Evolutionary conservation across 805 yeast genomes (phyloP).

Genomic region (Torulaspora quercuum): DNA sequence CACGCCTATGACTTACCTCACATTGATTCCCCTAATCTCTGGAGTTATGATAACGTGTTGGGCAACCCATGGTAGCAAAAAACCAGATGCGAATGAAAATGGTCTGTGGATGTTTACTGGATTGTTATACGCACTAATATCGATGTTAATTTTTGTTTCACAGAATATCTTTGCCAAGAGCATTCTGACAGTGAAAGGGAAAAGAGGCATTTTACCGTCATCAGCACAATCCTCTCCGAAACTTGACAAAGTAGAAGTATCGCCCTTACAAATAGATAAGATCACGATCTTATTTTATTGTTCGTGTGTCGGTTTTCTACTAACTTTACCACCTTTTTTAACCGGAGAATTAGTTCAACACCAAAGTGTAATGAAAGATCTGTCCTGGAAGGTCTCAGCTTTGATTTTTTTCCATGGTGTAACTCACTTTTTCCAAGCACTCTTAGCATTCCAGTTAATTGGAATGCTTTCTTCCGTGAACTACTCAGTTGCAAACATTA

Average conservation of each 20-base stretch:
- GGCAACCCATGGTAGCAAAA: conserved; percentile 34
- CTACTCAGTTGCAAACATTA: conserved; percentile 73
- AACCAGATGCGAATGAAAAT: conserved; percentile 8
- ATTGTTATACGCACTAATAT: conserved; percentile 39
- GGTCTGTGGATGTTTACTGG: conserved; percentile 32
- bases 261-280: conserved; percentile 52
- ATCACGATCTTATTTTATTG: conserved; percentile 69
- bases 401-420: conserved; percentile 60
- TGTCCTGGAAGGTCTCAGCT: conserved; percentile 30
- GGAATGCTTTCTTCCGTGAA: conserved; percentile 72
- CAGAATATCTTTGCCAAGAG: conserved; percentile 81
- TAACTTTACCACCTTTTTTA: conserved; percentile 66
- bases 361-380: conserved; percentile 31
- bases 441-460: conserved; percentile 71
- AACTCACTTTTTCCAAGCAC: conserved; percentile 67
- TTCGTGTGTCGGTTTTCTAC: conserved; percentile 60
- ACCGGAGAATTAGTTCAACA: conserved; percentile 45
- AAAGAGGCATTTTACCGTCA: conserved; percentile 26
- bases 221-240: conserved; percentile 13
- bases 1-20: conserved; percentile 63
- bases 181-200: conserved; percentile 52
- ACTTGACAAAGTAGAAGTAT: conserved; percentile 26
- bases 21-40: conserved; percentile 70
- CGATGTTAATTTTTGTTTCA: conserved; percentile 61
- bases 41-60: conserved; percentile 86